phyloP scores from a whole-genome alignment of 176 grass and related monocot genomes.

The Phoenix dactylifera region DNA sequence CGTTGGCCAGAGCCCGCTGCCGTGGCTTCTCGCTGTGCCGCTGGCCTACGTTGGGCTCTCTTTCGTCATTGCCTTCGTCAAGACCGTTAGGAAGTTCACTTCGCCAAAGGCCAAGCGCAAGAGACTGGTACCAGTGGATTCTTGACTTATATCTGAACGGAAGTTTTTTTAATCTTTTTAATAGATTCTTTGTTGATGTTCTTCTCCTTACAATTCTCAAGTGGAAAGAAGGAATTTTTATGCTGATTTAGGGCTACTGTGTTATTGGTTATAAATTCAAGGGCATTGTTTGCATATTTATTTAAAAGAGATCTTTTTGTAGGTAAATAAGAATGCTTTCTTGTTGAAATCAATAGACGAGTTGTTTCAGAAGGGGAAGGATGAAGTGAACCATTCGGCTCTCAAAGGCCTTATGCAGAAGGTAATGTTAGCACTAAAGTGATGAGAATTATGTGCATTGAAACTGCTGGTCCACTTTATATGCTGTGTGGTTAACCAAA shows the following conservation, averaged over 20 bases:
- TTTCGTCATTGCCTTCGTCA: slow-evolving; percentile 57
- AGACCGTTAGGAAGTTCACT: slow-evolving; percentile 60
- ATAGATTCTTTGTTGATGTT: neutral
- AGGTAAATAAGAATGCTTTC: slow-evolving; percentile 73
- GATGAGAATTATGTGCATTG: too few species aligned
- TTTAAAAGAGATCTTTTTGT: slow-evolving; percentile 9
- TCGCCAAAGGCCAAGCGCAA: slow-evolving; percentile 76
- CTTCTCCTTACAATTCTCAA: too few species aligned
- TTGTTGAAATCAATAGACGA: slow-evolving; percentile 70
- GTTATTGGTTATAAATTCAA: too few species aligned
- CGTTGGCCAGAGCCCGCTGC: slow-evolving; percentile 56
- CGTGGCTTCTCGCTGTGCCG: slow-evolving; percentile 72
- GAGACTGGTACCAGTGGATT: slow-evolving; percentile 37
- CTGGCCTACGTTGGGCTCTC: slow-evolving; percentile 64
- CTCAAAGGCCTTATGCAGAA: slow-evolving; percentile 55
- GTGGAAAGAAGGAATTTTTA: too few species aligned
- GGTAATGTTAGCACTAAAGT: slow-evolving; percentile 25
- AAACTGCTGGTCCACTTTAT: too few species aligned
- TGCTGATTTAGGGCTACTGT: too few species aligned
- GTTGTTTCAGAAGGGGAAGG: slow-evolving; percentile 56
- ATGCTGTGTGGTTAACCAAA: too few species aligned
- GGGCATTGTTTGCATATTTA: too few species aligned
- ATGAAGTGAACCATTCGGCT: slow-evolving; percentile 48
- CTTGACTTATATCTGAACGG: neutral
- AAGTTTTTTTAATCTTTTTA: neutral